Evolutionary conservation across 257 asterid species (phyloP).

Genomic region (Jacaranda copaia): DNA sequence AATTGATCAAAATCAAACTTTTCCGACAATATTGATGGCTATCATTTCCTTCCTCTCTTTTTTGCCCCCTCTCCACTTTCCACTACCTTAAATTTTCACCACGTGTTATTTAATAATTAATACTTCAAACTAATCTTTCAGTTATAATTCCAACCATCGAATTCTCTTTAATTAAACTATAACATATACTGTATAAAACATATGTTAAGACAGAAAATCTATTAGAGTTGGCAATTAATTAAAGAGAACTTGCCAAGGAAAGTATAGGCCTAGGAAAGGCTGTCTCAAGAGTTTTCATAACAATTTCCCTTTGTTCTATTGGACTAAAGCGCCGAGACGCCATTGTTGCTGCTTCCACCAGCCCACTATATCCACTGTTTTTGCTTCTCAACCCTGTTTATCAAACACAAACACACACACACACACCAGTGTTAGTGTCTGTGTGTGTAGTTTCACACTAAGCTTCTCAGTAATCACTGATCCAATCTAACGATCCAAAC

Average conservation of each 20-base stretch:
- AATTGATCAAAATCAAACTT: not conserved
- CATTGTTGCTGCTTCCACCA: constrained; percentile 73
- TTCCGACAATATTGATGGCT: no score
- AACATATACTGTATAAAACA: no score
- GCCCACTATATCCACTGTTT: constrained; percentile 69
- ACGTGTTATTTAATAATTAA: no score
- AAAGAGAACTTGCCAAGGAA: constrained; percentile 59
- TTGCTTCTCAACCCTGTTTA: constrained; percentile 58
- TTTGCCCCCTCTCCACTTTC: no score
- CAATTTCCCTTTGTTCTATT: constrained; percentile 48
- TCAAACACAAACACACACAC: not conserved
- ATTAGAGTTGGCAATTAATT: not conserved
- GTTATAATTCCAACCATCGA: no score
- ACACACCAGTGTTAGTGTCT: not conserved
- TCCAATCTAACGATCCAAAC: no score
- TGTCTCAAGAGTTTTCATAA: constrained; percentile 60
- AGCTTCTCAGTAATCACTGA: no score
- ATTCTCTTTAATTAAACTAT: no score
- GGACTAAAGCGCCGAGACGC: constrained; percentile 55
- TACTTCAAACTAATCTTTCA: no score
- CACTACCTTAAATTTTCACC: no score
- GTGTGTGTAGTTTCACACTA: not conserved
- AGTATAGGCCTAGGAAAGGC: constrained; percentile 77
- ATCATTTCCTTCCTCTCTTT: no score
- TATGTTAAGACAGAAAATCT: no score